Conservation (phyloP, 495 filamentous ascomycete species). For the Astrocystis sublimbata region DNA sequence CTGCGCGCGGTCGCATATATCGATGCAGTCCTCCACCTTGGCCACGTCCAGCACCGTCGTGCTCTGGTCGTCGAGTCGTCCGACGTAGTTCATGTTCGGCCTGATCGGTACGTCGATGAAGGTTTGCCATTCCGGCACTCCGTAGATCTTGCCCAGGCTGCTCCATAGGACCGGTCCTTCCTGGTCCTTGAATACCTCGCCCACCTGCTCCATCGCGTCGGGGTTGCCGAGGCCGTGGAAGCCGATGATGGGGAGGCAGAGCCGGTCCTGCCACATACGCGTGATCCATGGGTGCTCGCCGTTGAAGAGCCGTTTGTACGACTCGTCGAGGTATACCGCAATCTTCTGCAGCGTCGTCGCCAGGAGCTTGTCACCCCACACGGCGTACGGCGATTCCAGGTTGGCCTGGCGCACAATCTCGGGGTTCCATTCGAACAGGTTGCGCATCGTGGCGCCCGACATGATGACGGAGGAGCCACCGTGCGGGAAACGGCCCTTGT, state of each 20-base stretch:
- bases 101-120: conserved; percentile 31
- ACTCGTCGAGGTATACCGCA: conserved; percentile 46
- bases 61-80: conserved; percentile 35
- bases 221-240: conserved; percentile 43
- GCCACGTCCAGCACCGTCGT: conserved; percentile 32
- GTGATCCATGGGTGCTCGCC: conserved; percentile 45
- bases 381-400: conserved; percentile 39
- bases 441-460: conserved; percentile 42
- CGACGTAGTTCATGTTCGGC: conserved; percentile 42
- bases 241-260: conserved; percentile 43
- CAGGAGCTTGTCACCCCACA: conserved; percentile 47
- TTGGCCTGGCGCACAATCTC: conserved; percentile 33
- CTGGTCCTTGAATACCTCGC: conserved; percentile 36
- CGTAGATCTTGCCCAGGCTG: conserved; percentile 42
- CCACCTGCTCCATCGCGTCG: conserved; percentile 38
- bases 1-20: conserved; percentile 31
- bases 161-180: conserved; percentile 41
- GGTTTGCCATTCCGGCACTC: conserved; percentile 31
- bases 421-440: conserved; percentile 36
- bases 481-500: conserved; percentile 48
- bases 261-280: conserved; percentile 42
- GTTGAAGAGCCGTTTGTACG: conserved; percentile 46
- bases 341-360: conserved; percentile 42
- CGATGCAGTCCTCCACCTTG: conserved; percentile 33
- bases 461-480: conserved; percentile 48